A percentile compares a stretch with the other conserved stretches of the same genome.
Evolutionary conservation across 441 rosid species (phyloP).

Genomic region (Capsella rubella): DNA sequence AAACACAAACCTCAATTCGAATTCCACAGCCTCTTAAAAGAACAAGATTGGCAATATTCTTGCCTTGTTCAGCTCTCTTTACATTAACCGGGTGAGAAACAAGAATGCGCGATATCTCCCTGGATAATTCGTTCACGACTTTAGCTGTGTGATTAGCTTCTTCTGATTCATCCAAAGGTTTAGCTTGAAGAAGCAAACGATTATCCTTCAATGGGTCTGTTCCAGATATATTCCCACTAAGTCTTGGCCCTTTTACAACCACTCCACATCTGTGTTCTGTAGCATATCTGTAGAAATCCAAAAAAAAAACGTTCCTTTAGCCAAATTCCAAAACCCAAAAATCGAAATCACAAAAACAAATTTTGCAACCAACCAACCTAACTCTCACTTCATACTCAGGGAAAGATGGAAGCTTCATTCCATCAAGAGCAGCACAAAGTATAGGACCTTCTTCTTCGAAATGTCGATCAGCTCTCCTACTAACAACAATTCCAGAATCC

Average conservation of each 20-base stretch:
- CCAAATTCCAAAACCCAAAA: neutral
- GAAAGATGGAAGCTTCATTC: constrained; percentile 88
- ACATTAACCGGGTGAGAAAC: constrained; percentile 78
- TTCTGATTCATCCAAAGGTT: constrained; percentile 80
- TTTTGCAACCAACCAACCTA: constrained; percentile 51
- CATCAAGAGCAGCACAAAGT: constrained; percentile 87
- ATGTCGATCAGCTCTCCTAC: constrained; percentile 95
- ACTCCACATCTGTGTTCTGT: constrained; percentile 97
- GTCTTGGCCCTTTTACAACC: constrained; percentile 88
- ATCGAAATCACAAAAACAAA: neutral
- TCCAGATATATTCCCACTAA: constrained; percentile 96
- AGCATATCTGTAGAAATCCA: constrained; percentile 66
- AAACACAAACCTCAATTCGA: constrained; percentile 77
- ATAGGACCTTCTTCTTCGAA: constrained; percentile 98
- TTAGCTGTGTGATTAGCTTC: constrained; percentile 87
- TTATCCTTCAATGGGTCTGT: constrained; percentile 97
- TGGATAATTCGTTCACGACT: constrained; percentile 83
- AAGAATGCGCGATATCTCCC: constrained; percentile 79
- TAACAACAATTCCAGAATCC: constrained; percentile 76
- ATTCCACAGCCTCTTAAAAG: constrained; percentile 96
- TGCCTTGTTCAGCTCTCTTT: constrained; percentile 74
- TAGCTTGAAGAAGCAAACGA: constrained; percentile 77
- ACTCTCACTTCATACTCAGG: constrained; percentile 94
- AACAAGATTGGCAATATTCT: constrained; percentile 84
- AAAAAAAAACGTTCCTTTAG: neutral